phyloP scores from a whole-genome alignment of 345 rosid species.

The Orychophragmus violaceus region DNA sequence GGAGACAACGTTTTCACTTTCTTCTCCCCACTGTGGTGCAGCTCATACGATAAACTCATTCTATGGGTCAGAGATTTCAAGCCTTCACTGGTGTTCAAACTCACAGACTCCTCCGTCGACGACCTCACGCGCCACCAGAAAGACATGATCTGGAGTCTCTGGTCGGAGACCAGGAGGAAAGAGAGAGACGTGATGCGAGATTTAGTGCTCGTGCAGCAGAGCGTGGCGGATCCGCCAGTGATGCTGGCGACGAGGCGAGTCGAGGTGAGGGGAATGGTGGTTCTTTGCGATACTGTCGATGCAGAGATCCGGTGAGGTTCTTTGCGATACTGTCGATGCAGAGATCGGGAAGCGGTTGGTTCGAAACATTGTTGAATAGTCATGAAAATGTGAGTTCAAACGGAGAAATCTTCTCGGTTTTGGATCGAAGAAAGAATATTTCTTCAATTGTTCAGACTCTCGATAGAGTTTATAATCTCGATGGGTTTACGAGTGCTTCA shows the following conservation, averaged over 20 bases:
- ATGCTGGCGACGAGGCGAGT: constrained; percentile 26
- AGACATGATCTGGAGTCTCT: constrained; percentile 11
- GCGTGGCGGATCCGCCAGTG: constrained; percentile 34
- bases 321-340: too few species aligned
- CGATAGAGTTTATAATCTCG: constrained; percentile 83
- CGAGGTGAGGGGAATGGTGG: constrained; percentile 23
- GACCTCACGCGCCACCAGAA: constrained; percentile 21
- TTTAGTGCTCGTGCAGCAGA: constrained; percentile 27
- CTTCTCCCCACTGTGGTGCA: constrained; percentile 29
- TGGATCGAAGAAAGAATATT: constrained; percentile 58
- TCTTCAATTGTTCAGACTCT: constrained; percentile 58
- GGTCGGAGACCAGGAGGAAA: constrained; percentile 20
- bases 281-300: too few species aligned
- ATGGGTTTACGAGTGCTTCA: constrained; percentile 82
- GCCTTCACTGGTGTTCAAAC: constrained; percentile 19
- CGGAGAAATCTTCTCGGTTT: constrained; percentile 76
- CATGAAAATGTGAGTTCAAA: constrained; percentile 71
- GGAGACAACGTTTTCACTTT: constrained; percentile 30
- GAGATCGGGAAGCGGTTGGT: too few species aligned
- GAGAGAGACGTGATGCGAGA: constrained; percentile 29
- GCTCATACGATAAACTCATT: constrained; percentile 24
- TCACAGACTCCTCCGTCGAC: constrained; percentile 4
- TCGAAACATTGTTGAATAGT: too few species aligned
- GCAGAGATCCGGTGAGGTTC: too few species aligned
- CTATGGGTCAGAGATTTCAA: constrained; percentile 30